Base-by-base conservation (phyloP, 345 rosid genomes). In the Hypericum perforatum region DNA sequence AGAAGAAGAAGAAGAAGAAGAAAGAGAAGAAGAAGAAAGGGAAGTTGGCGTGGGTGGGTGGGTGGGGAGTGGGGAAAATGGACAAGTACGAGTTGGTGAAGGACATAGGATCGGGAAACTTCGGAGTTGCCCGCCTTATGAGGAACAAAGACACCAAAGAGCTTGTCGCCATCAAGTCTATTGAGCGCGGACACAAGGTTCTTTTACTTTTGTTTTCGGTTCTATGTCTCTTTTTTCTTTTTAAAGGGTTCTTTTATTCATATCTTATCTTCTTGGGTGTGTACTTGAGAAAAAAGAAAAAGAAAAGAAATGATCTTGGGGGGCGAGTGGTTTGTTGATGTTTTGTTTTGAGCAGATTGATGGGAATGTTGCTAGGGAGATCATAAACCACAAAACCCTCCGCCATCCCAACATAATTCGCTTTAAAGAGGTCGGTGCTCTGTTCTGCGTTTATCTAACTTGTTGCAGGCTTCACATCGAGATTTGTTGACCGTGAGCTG, bases 61-160 rank as follows among this genome's bases (percentile, higher is more conserved):
- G 32, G 32, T 22, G 32, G 32, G 32, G n/a, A n/a, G n/a, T n/a
- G n/a, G 32, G 7, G 7, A 14, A 46, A 29, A 46, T 46, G 50
- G 50, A 46, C 14, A 46, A 46, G 50, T 46, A 46, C 50, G 50
- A 46, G 50, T 29, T 46, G 22, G 50, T 46, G 50, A 46, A 46
- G 22, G 50, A 46, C 16, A 46, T 46, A 46, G 50, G 50, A 46
- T 46, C 50, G 7, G 50, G 50, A 22, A 46, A 46, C 22, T 46
- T 46, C 22, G 50, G 50, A 29, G 29, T 46, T 11, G 50, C 50
- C 50, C 15, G 50, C 29, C 50, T 46, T 7, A 46, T 46, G 50
- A 46, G 50, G 50, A 46, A 46, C 50, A 46, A 46, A 32, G 9
- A 13, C 22, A 46, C 50, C 50, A 46, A 32, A 46, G 50, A 46